Evolutionary conservation across 768 basidiomycete species (phyloP), one percentile per base, ranked within the genome.

Genomic region (Leccinum ochraceum): DNA sequence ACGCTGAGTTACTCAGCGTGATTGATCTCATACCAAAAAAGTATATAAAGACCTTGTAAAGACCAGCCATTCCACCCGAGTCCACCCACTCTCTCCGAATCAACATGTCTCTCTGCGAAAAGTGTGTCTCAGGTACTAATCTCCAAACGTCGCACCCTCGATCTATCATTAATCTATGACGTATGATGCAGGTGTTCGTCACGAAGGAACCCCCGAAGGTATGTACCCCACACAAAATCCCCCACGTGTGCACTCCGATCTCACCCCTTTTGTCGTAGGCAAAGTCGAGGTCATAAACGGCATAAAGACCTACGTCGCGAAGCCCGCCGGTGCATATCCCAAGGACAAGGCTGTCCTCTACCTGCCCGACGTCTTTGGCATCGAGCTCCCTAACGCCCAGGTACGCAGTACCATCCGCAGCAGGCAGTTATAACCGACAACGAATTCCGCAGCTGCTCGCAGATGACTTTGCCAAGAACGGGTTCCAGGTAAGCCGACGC

Each of bases 331-430:
- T 3, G 79, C 81, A 42, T 85, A 83, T 60, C 72, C 80, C 56
- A 82, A 84, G 71, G 77, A 81, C 63, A 87, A 86, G 69, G 83
- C 79, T 28, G 56, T 88, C 53, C 77, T 88, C 28, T 83, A 76
- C 75, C 68, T 87, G 26, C 58, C 82, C 2, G 87, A 86, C 62
- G 73, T 79, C 49, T 85, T 83, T 59, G 86, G 85, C 8, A 66
- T 79, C 26, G 73, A 80, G 24, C 71, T 53, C 3, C 6, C 13
- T n/a, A 53, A 53, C 11, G 17, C 30, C n/a, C 51, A 32, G 51
- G 51, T 28, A 46, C 5, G 78, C 53, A 28, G 5, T 3, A 28
- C 20, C 32, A 36, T 11, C 46, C 20, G 14, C 42, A 16, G 46
- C 16, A 26, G 32, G 22, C 22, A 24, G 22, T 24, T 24, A 24